Evolutionary conservation across 257 asterid genomes (phyloP).

Genomic region (Ehretia macrophylla): DNA sequence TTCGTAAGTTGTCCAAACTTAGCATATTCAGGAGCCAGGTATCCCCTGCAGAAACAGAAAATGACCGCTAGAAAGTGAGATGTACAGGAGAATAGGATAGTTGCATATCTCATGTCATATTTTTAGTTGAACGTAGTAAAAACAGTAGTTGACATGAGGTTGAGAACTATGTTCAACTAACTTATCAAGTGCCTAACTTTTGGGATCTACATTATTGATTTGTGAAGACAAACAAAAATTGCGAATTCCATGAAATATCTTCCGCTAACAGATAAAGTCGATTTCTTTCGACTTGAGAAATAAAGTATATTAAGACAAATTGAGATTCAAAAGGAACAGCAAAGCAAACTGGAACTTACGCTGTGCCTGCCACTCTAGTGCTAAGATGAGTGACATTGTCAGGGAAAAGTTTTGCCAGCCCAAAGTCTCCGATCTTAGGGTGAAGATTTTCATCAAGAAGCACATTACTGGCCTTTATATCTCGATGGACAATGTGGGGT

Average conservation of each 20-base stretch:
- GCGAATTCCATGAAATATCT: too few species aligned
- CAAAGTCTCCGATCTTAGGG: constrained; percentile 85
- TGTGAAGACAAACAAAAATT: too few species aligned
- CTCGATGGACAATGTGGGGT: constrained; percentile 75
- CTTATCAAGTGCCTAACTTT: too few species aligned
- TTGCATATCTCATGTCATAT: too few species aligned
- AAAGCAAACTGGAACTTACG: constrained; percentile 36
- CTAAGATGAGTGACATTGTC: constrained; percentile 87
- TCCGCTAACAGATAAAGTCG: too few species aligned
- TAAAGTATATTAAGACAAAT: background rate
- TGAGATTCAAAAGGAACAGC: background rate
- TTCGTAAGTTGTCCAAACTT: constrained; percentile 66
- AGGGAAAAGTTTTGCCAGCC: constrained; percentile 85
- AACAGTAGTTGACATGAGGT: too few species aligned
- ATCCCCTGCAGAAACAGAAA: constrained; percentile 47
- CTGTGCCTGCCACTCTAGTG: constrained; percentile 88
- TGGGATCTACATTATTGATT: too few species aligned
- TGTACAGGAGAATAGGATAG: too few species aligned
- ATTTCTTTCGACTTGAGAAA: too few species aligned
- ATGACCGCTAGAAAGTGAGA: background rate
- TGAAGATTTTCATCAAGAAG: constrained; percentile 60
- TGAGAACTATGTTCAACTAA: too few species aligned
- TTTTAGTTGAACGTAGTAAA: too few species aligned
- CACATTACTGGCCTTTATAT: constrained; percentile 84
- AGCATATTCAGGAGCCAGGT: constrained; percentile 88